These are phyloP conservation scores for Chlamydomonas asymmetrica DNA, from an alignment of 139 green algal genomes.

Conservation along the genomic window DNA sequence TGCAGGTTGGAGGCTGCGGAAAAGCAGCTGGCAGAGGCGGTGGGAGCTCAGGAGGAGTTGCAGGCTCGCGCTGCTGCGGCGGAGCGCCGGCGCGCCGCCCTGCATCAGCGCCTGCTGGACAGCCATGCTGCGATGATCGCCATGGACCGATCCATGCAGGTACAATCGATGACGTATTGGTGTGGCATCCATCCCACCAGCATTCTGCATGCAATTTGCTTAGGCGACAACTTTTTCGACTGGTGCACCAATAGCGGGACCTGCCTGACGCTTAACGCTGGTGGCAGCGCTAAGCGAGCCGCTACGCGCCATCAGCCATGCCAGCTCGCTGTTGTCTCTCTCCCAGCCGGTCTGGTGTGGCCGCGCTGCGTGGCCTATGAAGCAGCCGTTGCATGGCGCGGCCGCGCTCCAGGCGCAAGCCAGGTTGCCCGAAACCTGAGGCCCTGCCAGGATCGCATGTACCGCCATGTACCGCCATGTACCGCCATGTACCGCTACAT, in stretches of 20 bases:
- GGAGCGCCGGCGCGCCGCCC: slow-evolving; percentile 10
- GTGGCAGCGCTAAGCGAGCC: neutral
- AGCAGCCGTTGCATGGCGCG: no score
- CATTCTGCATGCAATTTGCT: neutral
- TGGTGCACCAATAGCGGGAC: no score
- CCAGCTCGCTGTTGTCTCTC: no score
- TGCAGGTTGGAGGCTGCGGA: neutral
- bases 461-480: no score
- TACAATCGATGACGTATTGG: neutral
- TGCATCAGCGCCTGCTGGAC: neutral
- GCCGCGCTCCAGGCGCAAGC: no score
- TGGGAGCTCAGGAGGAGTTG: neutral
- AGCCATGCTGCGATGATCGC: neutral
- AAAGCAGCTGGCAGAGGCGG: slow-evolving; percentile 2
- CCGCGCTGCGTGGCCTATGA: no score
- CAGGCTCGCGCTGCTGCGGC: neutral
- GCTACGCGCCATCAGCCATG: no score
- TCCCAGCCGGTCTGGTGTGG: no score
- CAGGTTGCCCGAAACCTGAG: no score
- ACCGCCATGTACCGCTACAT: no score
- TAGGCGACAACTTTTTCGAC: neutral
- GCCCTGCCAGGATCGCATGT: no score
- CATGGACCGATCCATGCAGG: neutral
- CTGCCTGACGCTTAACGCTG: no score
- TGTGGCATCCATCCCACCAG: neutral